Evolutionary conservation across 2,329 filamentous ascomycete genomes (phyloP), one percentile per base, ranked within the genome.

Genomic region (Hyphodiscus sp.): DNA sequence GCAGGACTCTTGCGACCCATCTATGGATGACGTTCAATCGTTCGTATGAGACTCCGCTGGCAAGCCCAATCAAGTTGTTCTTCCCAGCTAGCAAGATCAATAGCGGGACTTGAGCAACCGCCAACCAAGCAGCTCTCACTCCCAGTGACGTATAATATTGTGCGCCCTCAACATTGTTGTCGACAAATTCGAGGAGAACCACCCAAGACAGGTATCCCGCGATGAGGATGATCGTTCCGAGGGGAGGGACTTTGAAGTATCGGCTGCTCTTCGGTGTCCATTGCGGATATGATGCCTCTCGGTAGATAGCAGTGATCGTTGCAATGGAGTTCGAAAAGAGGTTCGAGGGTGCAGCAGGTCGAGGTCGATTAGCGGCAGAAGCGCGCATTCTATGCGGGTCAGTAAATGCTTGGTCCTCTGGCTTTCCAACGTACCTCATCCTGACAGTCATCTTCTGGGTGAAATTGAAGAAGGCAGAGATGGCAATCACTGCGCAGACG

Each of bases 21-120:
- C 86, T 77, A 63, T 89, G 86, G 52, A 88, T 68, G 83, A 85
- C 88, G 66, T 87, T 88, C 55, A 89, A 72, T 9, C 83, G 76
- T 68, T 89, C 85, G 63, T 88, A 82, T 56, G 82, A 82, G 4
- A 79, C 74, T 9, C 85, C 85, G 8, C 76, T 75, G 20, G 89
- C 68, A 50, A 76, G 71, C 0, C 80, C 83, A 16, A 88, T 70
- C n/a, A 81, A 64, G 59, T 76, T 83, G 60, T 76, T 74, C 65
- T 84, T 83, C 59, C 78, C 78, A 19, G 80, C 76, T 15, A 87
- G 73, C 1, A 87, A 71, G 61, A 82, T 84, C 15, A 86, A 69
- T 20, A 87, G 72, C 0, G 83, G 83, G 30, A 87, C 74, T 65
- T 87, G 84, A 4, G 76, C 80, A 48, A 85, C 70, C 15, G 79